These are phyloP conservation scores for Stenocarpella maydis DNA, from an alignment of 2,329 filamentous ascomycete species.

Conservation along the genomic window DNA sequence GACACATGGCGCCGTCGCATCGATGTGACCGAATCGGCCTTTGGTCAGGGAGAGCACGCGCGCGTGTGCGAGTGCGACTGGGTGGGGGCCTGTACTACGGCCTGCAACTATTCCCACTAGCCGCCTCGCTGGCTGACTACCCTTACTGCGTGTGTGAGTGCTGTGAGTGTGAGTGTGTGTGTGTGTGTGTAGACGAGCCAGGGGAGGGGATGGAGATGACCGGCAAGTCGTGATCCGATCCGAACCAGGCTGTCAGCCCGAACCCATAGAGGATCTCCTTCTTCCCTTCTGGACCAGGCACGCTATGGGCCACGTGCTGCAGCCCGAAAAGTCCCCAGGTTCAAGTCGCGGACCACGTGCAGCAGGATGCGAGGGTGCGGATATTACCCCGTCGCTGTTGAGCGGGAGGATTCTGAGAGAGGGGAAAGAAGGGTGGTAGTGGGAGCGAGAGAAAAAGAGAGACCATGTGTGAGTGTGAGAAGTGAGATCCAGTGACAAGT, in stretches of 20 bases:
- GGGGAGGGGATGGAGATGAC: background rate
- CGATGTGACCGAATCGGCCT: slow-evolving; percentile 9
- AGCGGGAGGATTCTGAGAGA: slow-evolving; percentile 37
- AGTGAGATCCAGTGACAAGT: background rate
- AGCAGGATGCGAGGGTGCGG: slow-evolving; percentile 26
- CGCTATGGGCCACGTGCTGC: slow-evolving; percentile 13
- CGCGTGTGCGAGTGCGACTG: background rate
- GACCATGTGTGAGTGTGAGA: background rate
- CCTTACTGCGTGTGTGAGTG: background rate
- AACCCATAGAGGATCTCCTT: background rate
- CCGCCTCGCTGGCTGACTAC: background rate
- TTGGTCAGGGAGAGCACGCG: background rate
- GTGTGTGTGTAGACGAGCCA: background rate
- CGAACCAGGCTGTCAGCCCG: background rate
- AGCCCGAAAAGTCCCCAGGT: background rate
- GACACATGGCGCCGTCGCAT: slow-evolving; percentile 20
- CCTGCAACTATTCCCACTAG: too few relatives aligned
- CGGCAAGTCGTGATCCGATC: slow-evolving; percentile 13
- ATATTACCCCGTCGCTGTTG: slow-evolving; percentile 35
- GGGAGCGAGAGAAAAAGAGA: too few relatives aligned
- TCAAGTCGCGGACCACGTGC: slow-evolving; percentile 22
- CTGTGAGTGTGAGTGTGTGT: background rate
- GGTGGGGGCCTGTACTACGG: too few relatives aligned
- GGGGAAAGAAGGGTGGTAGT: slow-evolving; percentile 22
- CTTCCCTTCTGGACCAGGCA: background rate